A percentile compares a stretch with the other conserved stretches of the same genome.
Conservation (phyloP, 2,329 filamentous ascomycete genomes). For the Cryphonectria japonica region DNA sequence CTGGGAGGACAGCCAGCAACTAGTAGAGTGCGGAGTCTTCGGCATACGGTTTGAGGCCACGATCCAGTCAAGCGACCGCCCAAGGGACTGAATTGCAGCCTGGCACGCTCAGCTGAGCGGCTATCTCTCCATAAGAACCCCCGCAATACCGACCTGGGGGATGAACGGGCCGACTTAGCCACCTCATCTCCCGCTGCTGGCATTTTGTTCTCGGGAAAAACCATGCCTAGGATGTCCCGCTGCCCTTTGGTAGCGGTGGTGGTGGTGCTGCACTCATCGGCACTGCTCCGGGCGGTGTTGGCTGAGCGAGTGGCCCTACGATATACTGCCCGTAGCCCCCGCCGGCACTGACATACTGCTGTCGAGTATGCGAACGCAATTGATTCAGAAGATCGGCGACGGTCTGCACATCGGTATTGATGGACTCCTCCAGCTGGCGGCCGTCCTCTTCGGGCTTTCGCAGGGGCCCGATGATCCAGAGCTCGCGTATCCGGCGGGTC, state of each 20-base stretch:
- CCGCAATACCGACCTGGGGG: background rate
- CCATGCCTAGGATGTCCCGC: background rate
- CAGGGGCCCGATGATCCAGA: constrained; percentile 55
- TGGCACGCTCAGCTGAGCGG: background rate
- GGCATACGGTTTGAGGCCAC: background rate
- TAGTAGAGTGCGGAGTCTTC: background rate
- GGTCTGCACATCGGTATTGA: constrained; percentile 42
- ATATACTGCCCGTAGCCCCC: constrained; percentile 34
- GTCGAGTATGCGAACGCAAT: constrained; percentile 35
- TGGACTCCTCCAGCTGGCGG: constrained; percentile 40
- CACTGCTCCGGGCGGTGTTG: constrained; percentile 2
- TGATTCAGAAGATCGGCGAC: constrained; percentile 41
- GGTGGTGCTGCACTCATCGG: background rate
- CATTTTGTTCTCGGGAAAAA: background rate
- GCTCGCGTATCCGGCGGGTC: constrained; percentile 52
- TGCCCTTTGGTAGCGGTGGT: background rate
- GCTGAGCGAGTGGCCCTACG: constrained; percentile 20
- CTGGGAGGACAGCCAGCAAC: background rate
- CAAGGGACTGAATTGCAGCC: background rate
- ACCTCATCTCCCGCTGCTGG: background rate
- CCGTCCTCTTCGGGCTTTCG: constrained; percentile 48
- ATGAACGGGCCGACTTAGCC: background rate
- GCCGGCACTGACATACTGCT: constrained; percentile 31
- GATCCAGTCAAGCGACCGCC: background rate
- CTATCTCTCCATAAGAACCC: background rate